Base-by-base conservation (phyloP, 2,329 filamentous ascomycete species). In the Rutstroemia sp. region DNA sequence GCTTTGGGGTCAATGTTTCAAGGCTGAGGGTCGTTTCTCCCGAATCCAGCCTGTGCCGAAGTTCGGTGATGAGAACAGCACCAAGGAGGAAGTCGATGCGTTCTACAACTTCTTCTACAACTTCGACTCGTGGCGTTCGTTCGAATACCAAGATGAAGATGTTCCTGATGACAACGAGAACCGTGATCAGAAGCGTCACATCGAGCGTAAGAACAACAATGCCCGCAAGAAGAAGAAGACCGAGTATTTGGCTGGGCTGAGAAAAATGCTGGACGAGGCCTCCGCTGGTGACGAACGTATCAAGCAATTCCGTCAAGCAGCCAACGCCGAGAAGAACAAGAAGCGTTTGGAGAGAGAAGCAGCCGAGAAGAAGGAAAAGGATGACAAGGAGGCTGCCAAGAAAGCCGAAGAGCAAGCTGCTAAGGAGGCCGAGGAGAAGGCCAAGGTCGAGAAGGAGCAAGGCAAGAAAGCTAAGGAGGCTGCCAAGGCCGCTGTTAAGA, bases 21-120 rank as follows among this genome's bases (percentile, higher is more conserved):
- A 92, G 73, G 79, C 90, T 42, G 94, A 99, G 77, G 88, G 77
- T 12, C 90, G 94, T 62, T 99, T 99, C 83, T 95, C 89, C 73
- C 94, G 91, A 74, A 80, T 74, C 59, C 89, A 95, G 71, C 92
- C 92, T 6, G 94, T 96, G 3, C 95, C 94, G 5, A 76, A 80
- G 66, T 85, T 99, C 58, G 94, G 94, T 61, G 82, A 90, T 69
- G 89, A 90, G 63, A 87, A 95, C 64, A 86, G 88, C 69, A 83
- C 83, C 67, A 89, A 92, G 75, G 89, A 95, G 70, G 86, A 96
- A 8, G 94, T 99, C 48, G 92, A 97, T 71, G 78, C 79, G 54
- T 99, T 99, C 75, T 99, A 99, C 83, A 96, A 99, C 81, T 99
- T 97, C 80, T 99, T 89, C 87, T 99, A 97, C 81, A 95, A 92